Conservation (phyloP, 163 green algal species). For the Scenedesmus sp. region DNA sequence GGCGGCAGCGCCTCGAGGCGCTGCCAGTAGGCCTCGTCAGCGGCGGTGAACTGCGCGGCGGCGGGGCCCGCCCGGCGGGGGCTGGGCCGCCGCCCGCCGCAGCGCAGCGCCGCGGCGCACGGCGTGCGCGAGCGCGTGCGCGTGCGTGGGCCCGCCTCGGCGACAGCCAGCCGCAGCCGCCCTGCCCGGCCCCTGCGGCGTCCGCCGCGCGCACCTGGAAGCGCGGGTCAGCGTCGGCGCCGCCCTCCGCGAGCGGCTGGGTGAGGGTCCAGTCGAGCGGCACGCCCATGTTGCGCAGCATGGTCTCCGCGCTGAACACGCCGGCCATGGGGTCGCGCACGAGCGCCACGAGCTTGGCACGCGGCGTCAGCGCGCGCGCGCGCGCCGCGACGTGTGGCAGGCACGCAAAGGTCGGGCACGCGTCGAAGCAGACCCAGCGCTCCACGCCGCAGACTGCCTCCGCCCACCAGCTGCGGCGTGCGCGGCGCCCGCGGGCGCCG, state of each 20-base stretch:
- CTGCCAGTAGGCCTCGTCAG: conserved; percentile 37
- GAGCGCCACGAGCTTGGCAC: conserved; percentile 85
- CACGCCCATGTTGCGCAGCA: conserved; percentile 82
- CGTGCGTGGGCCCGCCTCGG: too few species aligned
- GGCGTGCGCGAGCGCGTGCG: not conserved
- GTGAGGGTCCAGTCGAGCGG: conserved; percentile 69
- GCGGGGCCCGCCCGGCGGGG: too few species aligned
- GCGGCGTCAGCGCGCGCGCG: conserved; percentile 69
- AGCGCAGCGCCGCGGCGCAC: not conserved
- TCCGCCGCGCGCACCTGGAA: conserved; percentile 55
- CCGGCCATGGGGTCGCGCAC: conserved; percentile 67
- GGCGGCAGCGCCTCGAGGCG: conserved; percentile 47
- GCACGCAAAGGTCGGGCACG: conserved; percentile 78
- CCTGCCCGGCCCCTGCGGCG: too few species aligned
- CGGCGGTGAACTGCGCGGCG: conserved; percentile 16
- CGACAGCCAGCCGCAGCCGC: too few species aligned
- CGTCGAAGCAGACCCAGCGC: conserved; percentile 75
- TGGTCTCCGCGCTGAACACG: conserved; percentile 83
- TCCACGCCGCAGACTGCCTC: conserved; percentile 49
- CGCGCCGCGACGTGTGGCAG: conserved; percentile 71
- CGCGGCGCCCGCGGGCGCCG: too few species aligned
- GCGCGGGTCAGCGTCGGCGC: too few species aligned
- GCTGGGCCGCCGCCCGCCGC: not conserved
- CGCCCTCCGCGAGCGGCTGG: too few species aligned
- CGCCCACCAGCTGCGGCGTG: conserved; percentile 56